Conservation (phyloP, 2,329 filamentous ascomycete species). For the Phialocephala subalpina region DNA sequence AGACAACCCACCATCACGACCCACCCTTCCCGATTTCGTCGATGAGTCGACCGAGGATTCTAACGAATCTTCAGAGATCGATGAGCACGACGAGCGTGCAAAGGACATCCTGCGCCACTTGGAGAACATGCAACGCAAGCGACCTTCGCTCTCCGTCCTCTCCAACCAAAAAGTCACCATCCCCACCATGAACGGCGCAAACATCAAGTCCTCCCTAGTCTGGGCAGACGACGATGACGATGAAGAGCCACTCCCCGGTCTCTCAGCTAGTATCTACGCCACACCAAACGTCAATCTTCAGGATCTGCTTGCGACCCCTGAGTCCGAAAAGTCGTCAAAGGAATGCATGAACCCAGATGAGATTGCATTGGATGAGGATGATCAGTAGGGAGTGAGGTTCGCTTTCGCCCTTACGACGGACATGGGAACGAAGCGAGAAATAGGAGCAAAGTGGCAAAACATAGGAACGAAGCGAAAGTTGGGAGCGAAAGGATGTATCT, state of each 20-base stretch:
- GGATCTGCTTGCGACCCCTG: constrained; percentile 8
- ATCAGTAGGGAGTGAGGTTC: neutral
- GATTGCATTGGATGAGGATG: constrained; percentile 14
- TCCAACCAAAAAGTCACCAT: constrained; percentile 32
- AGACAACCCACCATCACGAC: constrained; percentile 15
- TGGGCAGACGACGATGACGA: constrained; percentile 15
- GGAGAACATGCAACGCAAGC: constrained; percentile 16
- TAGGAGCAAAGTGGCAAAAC: no score
- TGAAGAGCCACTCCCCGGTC: neutral
- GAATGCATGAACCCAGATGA: constrained; percentile 13
- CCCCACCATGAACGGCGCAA: constrained; percentile 27
- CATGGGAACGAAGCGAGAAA: no score
- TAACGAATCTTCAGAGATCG: neutral
- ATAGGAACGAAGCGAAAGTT: no score
- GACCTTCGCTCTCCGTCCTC: constrained; percentile 26
- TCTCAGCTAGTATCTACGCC: no score
- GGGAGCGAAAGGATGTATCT: no score
- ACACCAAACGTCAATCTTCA: constrained; percentile 15
- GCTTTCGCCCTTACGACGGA: no score
- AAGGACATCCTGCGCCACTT: neutral
- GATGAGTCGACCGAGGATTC: neutral
- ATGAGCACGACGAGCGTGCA: neutral
- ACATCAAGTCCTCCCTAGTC: constrained; percentile 24
- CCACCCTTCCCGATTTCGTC: constrained; percentile 17
- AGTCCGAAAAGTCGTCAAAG: neutral